Percentiles rank a stretch among this genome's conserved stretches.
phyloP scores from a whole-genome alignment of 257 asterid species.

The Gentiana straminea region DNA sequence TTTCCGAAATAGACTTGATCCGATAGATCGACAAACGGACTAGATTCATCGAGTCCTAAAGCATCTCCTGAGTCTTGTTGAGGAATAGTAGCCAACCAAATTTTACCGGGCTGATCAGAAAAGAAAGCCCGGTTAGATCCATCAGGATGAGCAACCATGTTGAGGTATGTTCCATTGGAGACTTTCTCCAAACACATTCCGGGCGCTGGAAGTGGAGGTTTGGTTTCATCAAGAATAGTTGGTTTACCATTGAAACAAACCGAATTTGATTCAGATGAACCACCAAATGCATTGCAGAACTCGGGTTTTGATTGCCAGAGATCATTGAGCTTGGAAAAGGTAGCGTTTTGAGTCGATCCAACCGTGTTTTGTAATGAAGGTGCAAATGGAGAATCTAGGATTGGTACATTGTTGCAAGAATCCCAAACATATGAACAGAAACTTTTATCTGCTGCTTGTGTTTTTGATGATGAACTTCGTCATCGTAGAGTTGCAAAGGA shows the following conservation, averaged over 20 bases:
- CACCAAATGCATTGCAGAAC: conserved; percentile 72
- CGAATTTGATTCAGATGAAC: conserved; percentile 23
- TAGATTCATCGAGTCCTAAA: too few relatives aligned
- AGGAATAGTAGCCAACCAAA: too few relatives aligned
- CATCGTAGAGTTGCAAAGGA: conserved; percentile 57
- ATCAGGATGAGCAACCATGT: conserved; percentile 87
- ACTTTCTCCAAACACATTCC: conserved; percentile 84
- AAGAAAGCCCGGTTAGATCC: too few relatives aligned
- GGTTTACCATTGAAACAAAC: conserved; percentile 58
- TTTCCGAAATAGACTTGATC: too few relatives aligned
- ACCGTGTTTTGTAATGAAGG: conserved; percentile 60
- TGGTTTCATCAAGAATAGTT: conserved; percentile 33
- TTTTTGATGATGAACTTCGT: conserved; percentile 29
- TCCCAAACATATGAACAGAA: conserved; percentile 79
- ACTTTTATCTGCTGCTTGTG: conserved; percentile 20
- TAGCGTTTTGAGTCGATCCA: too few relatives aligned
- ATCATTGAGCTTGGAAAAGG: too few relatives aligned
- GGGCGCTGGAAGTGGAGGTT: conserved; percentile 30
- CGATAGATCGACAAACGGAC: too few relatives aligned
- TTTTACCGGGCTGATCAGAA: too few relatives aligned
- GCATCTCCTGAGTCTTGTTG: too few relatives aligned
- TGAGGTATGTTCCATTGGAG: conserved; percentile 61
- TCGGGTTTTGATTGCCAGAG: conserved; percentile 55
- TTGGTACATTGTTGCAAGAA: conserved; percentile 47
- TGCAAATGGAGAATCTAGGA: conserved; percentile 67